phyloP scores from a whole-genome alignment of 768 basidiomycete genomes.

The Suillus variegatus region DNA sequence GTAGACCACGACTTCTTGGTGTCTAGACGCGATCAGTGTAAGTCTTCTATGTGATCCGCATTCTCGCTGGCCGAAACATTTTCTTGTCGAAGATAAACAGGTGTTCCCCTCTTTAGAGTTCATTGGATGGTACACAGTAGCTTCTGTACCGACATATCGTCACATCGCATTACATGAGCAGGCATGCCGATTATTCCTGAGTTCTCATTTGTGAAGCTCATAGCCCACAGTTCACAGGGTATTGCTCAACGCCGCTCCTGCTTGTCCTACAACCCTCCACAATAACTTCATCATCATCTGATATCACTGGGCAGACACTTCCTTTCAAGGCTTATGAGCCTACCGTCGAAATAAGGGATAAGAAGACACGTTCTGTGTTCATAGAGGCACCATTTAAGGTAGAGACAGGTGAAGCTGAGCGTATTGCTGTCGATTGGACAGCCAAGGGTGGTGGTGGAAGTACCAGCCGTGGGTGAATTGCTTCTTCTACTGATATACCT shows the following conservation, averaged over 20 bases:
- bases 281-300: slow-evolving; percentile 43
- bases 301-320: slow-evolving; percentile 69
- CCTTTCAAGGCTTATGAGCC: slow-evolving; percentile 96
- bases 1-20: slow-evolving; percentile 85
- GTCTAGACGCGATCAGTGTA: slow-evolving; percentile 87
- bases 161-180: slow-evolving; percentile 89
- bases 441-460: slow-evolving; percentile 83
- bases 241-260: slow-evolving; percentile 88
- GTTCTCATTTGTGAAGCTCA: slow-evolving; percentile 8
- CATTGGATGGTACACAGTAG: slow-evolving; percentile 97
- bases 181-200: slow-evolving; percentile 37
- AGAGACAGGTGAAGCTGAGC: slow-evolving; percentile 97
- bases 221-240: slow-evolving; percentile 66
- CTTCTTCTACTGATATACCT: background rate
- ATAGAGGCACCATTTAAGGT: slow-evolving; percentile 86
- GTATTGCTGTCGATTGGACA: slow-evolving; percentile 97
- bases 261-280: slow-evolving; percentile 68
- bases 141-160: slow-evolving; percentile 64
- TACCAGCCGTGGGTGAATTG: slow-evolving; percentile 63
- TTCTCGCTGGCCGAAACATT: slow-evolving; percentile 9
- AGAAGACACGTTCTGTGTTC: slow-evolving; percentile 75
- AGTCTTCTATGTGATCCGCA: slow-evolving; percentile 25
- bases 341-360: slow-evolving; percentile 80
- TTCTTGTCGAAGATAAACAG: slow-evolving; percentile 75
- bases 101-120: slow-evolving; percentile 98